Evolutionary conservation across 225 moss, liverwort and hornwort species (phyloP).

Genomic region (Physcomitrium patens): DNA sequence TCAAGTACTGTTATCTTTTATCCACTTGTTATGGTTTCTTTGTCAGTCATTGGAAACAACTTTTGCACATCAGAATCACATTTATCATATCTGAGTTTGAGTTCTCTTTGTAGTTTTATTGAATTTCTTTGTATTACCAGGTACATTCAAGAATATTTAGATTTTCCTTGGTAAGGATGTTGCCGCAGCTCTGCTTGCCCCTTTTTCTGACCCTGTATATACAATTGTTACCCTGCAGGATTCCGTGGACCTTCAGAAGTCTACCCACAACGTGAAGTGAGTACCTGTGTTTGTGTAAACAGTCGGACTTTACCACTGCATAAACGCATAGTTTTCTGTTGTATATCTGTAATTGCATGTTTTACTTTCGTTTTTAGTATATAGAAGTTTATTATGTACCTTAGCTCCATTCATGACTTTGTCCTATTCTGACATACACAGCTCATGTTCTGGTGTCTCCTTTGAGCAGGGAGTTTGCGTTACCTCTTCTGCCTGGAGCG

Average conservation of each 20-base stretch:
- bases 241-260: constrained; percentile 65
- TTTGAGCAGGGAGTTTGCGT: constrained; percentile 81
- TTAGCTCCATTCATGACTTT: not conserved
- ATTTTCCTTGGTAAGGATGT: constrained; percentile 6
- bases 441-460: constrained; percentile 13
- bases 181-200: constrained; percentile 16
- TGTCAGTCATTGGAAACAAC: constrained; percentile 19
- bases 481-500: constrained; percentile 78
- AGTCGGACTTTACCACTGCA: not conserved
- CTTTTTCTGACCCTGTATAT: constrained; percentile 24
- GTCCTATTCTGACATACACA: not conserved
- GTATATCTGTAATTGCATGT: not conserved
- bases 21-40: constrained; percentile 7
- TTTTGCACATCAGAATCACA: constrained; percentile 3
- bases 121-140: not conserved
- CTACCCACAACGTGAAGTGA: constrained; percentile 90
- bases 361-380: not conserved
- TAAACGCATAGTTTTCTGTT: constrained; percentile 13
- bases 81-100: constrained; percentile 12
- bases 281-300: constrained; percentile 29
- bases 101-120: constrained; percentile 7
- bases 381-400: not conserved
- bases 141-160: not conserved
- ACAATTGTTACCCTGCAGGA: constrained; percentile 61
- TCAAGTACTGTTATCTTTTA: constrained; percentile 2